Base-by-base conservation (phyloP, 129 eudicot genomes). In the Cynara cardunculus region DNA sequence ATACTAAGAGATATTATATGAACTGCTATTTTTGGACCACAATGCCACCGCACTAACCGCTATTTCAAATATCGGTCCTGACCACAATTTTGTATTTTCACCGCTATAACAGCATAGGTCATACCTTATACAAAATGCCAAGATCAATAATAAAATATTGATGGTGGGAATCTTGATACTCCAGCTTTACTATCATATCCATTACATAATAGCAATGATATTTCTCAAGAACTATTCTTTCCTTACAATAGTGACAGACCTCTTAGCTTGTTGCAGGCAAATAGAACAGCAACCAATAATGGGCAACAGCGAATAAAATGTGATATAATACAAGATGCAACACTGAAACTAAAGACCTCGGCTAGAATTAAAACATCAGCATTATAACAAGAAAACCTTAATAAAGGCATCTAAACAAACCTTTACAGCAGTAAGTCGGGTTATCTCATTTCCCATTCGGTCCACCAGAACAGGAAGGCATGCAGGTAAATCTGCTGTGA, bases 401-500 rank as follows among this genome's bases (percentile, higher is more conserved):
- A 24, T 14, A 24, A 68, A 68, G 70, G 41, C 75, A 75, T 41
- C 44, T n/a, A 39, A 46, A 80, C 89, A 68, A 67, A 95, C 98
- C 97, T 96, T 96, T 18, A 96, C 99, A 78, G 99, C 97, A 68
- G 99, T 96, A 72, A 96, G 98, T 72, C 99, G 87, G 37, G 99
- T 96, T 46, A 96, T 96, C 83, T 96, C 99, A 87, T 96, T 96
- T 72, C 99, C 99, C 99, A 96, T 96, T 67, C 99, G 90, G 75
- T 96, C 99, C 59, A 96, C 97, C 32, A 96, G 93, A 74, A 96
- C 99, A 37, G 99, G 98, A 84, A 96, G 97, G 75, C 97, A 92
- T 62, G 97, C 75, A 41, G 97, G 93, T 84, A 96, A 81, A 30
- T 93, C 96, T 22, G 78, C 78, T 9, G 79, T 84, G 41, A 96